These are phyloP conservation scores for Atractiella rhizophila DNA, from an alignment of 768 basidiomycete genomes.

Conservation along the genomic window DNA sequence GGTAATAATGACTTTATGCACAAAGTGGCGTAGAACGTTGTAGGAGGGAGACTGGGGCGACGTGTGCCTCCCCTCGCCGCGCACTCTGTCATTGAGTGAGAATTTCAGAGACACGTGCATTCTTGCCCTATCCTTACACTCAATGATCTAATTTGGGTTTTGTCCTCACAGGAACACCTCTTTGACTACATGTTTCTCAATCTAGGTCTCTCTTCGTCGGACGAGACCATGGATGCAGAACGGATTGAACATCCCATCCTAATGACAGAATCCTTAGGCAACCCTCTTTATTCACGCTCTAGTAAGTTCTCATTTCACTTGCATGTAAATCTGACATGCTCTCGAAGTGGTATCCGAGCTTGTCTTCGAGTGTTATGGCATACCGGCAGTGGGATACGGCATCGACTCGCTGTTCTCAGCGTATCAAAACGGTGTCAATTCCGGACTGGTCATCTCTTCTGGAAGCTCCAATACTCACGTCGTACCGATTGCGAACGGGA, in stretches of 20 bases:
- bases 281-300: conserved; percentile 64
- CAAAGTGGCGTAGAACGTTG: too few relatives aligned
- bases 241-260: conserved; percentile 63
- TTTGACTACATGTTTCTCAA: conserved; percentile 75
- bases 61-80: too few relatives aligned
- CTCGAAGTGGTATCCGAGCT: conserved; percentile 70
- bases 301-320: conserved; percentile 29
- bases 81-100: too few relatives aligned
- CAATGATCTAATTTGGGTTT: too few relatives aligned
- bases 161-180: conserved; percentile 49
- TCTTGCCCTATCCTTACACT: too few relatives aligned
- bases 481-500: conserved; percentile 61
- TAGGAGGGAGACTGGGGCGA: too few relatives aligned
- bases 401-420: conserved; percentile 82
- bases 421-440: conserved; percentile 36
- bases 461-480: conserved; percentile 77
- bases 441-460: conserved; percentile 72
- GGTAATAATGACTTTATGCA: too few relatives aligned
- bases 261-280: conserved; percentile 76
- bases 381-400: conserved; percentile 62
- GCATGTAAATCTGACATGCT: not conserved
- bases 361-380: conserved; percentile 76
- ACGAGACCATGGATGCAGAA: conserved; percentile 39
- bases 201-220: too few relatives aligned
- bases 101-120: too few relatives aligned